phyloP scores from a whole-genome alignment of 495 filamentous ascomycete species.

The Talaromyces borbonicus region DNA sequence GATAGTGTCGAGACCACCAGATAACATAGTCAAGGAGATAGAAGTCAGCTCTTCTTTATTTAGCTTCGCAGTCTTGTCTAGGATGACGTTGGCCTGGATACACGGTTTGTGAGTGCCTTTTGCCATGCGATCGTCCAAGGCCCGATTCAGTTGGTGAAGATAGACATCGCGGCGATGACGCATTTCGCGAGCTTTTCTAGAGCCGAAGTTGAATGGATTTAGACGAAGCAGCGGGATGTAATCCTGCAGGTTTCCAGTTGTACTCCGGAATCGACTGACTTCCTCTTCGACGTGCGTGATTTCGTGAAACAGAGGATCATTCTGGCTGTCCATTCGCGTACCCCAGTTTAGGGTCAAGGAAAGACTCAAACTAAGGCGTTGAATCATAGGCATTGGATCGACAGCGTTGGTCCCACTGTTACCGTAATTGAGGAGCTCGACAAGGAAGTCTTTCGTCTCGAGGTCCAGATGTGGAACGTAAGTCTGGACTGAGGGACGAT shows the following conservation, averaged over 20 bases:
- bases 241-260: slow-evolving; percentile 54
- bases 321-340: slow-evolving; percentile 43
- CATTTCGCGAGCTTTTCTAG: slow-evolving; percentile 45
- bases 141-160: slow-evolving; percentile 38
- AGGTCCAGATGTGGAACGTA: slow-evolving; percentile 53
- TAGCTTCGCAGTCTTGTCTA: slow-evolving; percentile 50
- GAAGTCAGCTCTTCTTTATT: slow-evolving; percentile 49
- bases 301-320: slow-evolving; percentile 51
- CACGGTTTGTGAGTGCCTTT: slow-evolving; percentile 52
- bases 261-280: slow-evolving; percentile 48
- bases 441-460: slow-evolving; percentile 49
- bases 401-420: slow-evolving; percentile 41
- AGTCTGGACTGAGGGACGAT: slow-evolving; percentile 48
- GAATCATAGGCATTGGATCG: slow-evolving; percentile 52
- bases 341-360: slow-evolving; percentile 57
- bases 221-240: slow-evolving; percentile 52
- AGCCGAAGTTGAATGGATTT: slow-evolving; percentile 44
- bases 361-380: slow-evolving; percentile 46
- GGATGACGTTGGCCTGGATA: slow-evolving; percentile 54
- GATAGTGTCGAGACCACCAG: slow-evolving; percentile 54
- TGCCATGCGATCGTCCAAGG: slow-evolving; percentile 46
- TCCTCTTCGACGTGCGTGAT: slow-evolving; percentile 55
- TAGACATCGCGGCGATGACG: slow-evolving; percentile 52
- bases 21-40: slow-evolving; percentile 55
- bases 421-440: slow-evolving; percentile 47